These are phyloP conservation scores for Elsinoe arachidis DNA, from an alignment of 2,329 filamentous ascomycete genomes.

Conservation along the genomic window DNA sequence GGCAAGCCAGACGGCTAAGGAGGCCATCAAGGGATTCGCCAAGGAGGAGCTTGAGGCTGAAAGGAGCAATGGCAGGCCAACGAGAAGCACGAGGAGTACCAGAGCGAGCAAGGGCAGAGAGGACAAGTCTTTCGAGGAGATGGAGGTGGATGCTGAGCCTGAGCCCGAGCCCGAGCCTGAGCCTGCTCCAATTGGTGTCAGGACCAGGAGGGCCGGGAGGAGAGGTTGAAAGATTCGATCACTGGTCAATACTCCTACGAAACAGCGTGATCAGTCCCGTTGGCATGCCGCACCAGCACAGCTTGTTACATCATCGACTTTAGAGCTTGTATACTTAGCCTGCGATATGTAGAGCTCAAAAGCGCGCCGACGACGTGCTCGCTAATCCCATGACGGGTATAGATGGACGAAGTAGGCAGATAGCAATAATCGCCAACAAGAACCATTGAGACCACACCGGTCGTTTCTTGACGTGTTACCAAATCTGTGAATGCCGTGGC, in stretches of 20 bases:
- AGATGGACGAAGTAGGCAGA: not conserved
- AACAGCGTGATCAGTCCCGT: not conserved
- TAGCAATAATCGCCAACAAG: not conserved
- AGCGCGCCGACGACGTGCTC: too few relatives aligned
- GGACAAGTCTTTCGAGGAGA: not conserved
- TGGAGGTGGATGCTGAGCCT: slow-evolving; percentile 24
- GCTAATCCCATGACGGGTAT: not conserved
- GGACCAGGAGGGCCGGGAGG: slow-evolving; percentile 28
- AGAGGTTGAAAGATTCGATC: slow-evolving; percentile 12
- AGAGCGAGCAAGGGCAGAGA: slow-evolving; percentile 27
- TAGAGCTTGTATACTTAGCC: too few relatives aligned
- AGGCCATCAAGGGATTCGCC: not conserved
- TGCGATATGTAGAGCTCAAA: too few relatives aligned
- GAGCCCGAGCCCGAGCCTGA: slow-evolving; percentile 12
- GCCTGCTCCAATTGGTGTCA: slow-evolving; percentile 11
- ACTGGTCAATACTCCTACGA: too few relatives aligned
- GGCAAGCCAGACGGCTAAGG: not conserved
- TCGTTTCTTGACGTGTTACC: too few relatives aligned
- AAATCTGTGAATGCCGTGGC: too few relatives aligned
- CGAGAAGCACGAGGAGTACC: slow-evolving; percentile 30
- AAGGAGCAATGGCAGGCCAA: slow-evolving; percentile 34
- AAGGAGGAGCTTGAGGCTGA: slow-evolving; percentile 31
- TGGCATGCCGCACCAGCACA: not conserved
- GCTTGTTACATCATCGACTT: not conserved
- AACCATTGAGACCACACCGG: not conserved